Base-by-base conservation (phyloP, 352 stramenopile genomes). In the Globisporangium takayamanum region DNA sequence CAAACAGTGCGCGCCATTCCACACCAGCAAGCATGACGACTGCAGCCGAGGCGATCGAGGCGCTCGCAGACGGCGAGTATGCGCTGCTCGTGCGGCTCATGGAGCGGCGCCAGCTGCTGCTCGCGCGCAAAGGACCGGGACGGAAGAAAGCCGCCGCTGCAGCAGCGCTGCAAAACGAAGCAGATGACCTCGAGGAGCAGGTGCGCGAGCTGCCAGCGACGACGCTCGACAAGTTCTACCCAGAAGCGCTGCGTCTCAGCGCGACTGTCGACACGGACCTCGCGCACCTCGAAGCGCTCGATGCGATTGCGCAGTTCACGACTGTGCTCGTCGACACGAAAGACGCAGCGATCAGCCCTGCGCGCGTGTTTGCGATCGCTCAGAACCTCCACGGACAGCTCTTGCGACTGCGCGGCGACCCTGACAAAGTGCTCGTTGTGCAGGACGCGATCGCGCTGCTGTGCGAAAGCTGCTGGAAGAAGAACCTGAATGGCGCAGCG, bases 401-500 rank as follows among this genome's bases (percentile, higher is more conserved):
- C 51, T 49, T 92, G 48, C 55, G 76, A 5, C 58, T 92, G 28
- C 58, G 62, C 41, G 82, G 82, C 20, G 71, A 87, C 1, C 63
- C 59, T 5, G 55, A 69, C 11, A 60, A 67, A 52, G 71, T 84
- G 15, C 54, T 73, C 46, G 50, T 49, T 2, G 75, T 76, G 2
- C 84, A 94, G 62, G 84, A 94, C 60, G 70, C 80, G 12, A 85
- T 94, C 26, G 74, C 82, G 20, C 44, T 78, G 55, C 66, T 92
- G 2, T 94, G 85, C 52, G 85, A 94, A 62, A 64, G 69, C 3
- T 90, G 80, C 55, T 93, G 82, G 85, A 74, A 84, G 37, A 68
- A 73, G 39, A 85, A 87, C 45, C 84, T 88, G 47, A 62, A 72
- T 47, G 74, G 70, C 50, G 66, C 64, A 44, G 76, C 80, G 14